Evolutionary conservation across 2,329 filamentous ascomycete species (phyloP).

Genomic region (Venturia oleaginea): DNA sequence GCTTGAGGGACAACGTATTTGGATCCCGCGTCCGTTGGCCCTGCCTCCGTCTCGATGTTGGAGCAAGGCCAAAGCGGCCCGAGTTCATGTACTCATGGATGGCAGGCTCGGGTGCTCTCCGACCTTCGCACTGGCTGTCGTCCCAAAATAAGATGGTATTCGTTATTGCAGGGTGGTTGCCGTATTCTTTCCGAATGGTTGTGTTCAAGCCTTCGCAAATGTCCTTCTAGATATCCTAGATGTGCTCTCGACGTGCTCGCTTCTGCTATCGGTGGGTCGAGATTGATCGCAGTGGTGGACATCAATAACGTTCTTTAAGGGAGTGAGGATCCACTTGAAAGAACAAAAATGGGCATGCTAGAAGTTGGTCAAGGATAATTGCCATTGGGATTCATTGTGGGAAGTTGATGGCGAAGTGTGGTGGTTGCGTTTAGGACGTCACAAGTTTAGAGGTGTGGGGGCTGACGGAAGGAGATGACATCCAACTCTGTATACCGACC

Average conservation of each 20-base stretch:
- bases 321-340: not conserved
- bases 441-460: not conserved
- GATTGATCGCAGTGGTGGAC: not conserved
- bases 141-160: not conserved
- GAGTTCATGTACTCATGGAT: not conserved
- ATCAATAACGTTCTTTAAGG: not conserved
- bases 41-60: too few species aligned
- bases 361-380: not conserved
- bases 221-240: too few species aligned
- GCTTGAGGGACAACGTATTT: not conserved
- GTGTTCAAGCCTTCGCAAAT: too few species aligned
- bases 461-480: not conserved
- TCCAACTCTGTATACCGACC: too few species aligned
- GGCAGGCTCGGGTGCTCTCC: not conserved
- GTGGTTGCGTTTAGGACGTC: not conserved
- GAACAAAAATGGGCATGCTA: not conserved
- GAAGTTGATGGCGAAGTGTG: not conserved
- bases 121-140: not conserved
- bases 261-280: too few species aligned
- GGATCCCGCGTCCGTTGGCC: too few species aligned
- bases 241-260: too few species aligned
- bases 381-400: not conserved
- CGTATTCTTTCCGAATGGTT: too few species aligned
- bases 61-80: not conserved
- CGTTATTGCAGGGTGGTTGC: too few species aligned